Evolutionary conservation across 345 rosid genomes (phyloP).

Genomic region (Acer negundo): DNA sequence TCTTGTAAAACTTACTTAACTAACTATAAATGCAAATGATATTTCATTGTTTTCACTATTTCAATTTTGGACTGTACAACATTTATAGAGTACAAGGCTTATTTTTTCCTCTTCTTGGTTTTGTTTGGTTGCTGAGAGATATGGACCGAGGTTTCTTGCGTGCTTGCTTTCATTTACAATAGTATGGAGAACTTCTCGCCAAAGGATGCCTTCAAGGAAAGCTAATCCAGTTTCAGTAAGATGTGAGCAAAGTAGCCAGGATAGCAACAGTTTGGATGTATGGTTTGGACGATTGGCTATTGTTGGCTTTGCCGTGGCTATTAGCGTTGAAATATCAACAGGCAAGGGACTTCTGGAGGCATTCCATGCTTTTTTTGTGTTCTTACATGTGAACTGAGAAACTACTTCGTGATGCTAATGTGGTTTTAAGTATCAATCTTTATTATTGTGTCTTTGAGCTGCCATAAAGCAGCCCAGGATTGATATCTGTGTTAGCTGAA

Average conservation of each 20-base stretch:
- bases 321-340: conserved; percentile 71
- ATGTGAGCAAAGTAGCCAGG: conserved; percentile 67
- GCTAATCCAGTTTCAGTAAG: conserved; percentile 51
- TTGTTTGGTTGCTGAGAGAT: not conserved
- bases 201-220: conserved; percentile 36
- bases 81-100: not conserved
- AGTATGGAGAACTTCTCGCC: conserved; percentile 35
- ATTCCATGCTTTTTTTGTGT: conserved; percentile 7
- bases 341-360: conserved; percentile 96
- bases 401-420: not conserved
- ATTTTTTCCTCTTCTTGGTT: not conserved
- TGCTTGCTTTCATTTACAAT: conserved; percentile 33
- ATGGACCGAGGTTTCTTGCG: conserved; percentile 10
- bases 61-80: not conserved
- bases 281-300: conserved; percentile 94
- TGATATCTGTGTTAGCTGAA: not conserved
- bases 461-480: not conserved
- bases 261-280: conserved; percentile 63
- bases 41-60: not conserved
- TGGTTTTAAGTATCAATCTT: conserved; percentile 1
- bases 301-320: conserved; percentile 83
- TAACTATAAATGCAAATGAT: not conserved
- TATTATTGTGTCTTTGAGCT: not conserved
- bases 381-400: conserved; percentile 1
- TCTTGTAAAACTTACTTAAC: not conserved